phyloP scores from a whole-genome alignment of 2,329 filamentous ascomycete genomes.

The Fusarium tupiense region DNA sequence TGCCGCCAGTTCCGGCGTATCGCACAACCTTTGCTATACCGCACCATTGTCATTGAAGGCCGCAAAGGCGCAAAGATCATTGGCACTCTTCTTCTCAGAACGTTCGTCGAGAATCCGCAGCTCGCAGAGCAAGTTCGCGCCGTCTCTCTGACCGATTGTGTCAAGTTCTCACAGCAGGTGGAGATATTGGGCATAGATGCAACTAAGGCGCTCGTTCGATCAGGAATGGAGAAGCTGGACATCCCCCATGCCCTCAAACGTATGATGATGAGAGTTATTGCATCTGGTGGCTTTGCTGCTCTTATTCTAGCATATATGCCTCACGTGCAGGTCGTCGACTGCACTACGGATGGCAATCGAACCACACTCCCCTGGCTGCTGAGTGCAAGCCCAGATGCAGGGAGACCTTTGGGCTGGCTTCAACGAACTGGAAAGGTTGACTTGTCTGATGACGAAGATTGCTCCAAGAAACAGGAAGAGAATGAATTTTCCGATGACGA shows the following conservation, averaged over 20 bases:
- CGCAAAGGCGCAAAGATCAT: not conserved
- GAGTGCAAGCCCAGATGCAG: not conserved
- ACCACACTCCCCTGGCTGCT: not conserved
- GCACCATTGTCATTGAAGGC: not conserved
- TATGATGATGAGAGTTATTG: not conserved
- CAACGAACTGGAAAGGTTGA: not conserved
- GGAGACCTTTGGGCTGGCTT: not conserved
- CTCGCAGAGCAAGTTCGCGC: not conserved
- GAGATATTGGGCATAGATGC: not conserved
- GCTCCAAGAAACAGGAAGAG: not conserved
- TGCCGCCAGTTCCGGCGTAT: conserved; percentile 6
- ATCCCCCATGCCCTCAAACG: not conserved
- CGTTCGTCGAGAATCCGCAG: not conserved
- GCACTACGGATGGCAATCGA: rapidly evolving
- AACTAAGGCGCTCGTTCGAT: not conserved
- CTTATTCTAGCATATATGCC: not conserved
- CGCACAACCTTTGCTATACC: not conserved
- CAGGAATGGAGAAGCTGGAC: not conserved
- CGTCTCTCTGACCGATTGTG: not conserved
- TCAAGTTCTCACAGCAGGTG: too few species aligned
- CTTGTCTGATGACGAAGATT: not conserved
- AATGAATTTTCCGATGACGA: not conserved
- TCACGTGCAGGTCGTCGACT: not conserved
- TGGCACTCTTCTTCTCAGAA: not conserved
- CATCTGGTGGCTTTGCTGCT: not conserved